Base-by-base conservation (phyloP, 805 yeast species). In the Candida verbasci region DNA sequence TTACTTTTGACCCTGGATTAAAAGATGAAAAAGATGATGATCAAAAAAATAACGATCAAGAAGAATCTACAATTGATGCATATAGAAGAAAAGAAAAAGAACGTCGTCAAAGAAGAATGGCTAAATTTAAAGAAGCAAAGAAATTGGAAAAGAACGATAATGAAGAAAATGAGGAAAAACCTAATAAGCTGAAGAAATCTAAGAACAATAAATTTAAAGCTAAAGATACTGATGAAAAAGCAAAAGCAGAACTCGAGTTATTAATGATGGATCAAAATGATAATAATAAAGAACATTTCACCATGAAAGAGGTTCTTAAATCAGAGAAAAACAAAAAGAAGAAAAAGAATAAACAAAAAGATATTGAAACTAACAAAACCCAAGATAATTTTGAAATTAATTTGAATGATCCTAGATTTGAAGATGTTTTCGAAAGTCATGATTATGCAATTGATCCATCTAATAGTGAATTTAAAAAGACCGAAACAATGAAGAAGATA, bases 401-500 rank as follows among this genome's bases (percentile, higher is more conserved):
- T 50, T 75, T 86, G 51, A 67, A 69, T 28, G 98, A 93, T 68
- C 80, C 83, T 11, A 81, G 98, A 64, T 93, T 93, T 68, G 72
- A 72, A 49, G 97, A 85, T 55, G 76, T 86, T 74, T 88, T 88
- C 56, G 91, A 87, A 50, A 81, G 78, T 43, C 96, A 86, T 44
- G 93, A 83, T 43, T 93, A 78, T 61, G 96, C 96, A 9, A 88
- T 94, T 55, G 98, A 94, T 60, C 95, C 97, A 16, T 81, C 94
- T 15, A 79, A 73, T 52, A 84, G 94, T n/a, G 95, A 86, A 56
- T 91, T 76, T 70, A 88, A 85, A 65, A 78, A 82, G 60, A 89
- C 97, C 1, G 66, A 77, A 12, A 87, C 93, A 17, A 89, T 91
- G 95, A 80, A 82, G 54, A 72, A 81, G 57, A 75, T 93, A 39